phyloP scores from a whole-genome alignment of 2,329 filamentous ascomycete genomes.

The Ustilaginoidea virens region DNA sequence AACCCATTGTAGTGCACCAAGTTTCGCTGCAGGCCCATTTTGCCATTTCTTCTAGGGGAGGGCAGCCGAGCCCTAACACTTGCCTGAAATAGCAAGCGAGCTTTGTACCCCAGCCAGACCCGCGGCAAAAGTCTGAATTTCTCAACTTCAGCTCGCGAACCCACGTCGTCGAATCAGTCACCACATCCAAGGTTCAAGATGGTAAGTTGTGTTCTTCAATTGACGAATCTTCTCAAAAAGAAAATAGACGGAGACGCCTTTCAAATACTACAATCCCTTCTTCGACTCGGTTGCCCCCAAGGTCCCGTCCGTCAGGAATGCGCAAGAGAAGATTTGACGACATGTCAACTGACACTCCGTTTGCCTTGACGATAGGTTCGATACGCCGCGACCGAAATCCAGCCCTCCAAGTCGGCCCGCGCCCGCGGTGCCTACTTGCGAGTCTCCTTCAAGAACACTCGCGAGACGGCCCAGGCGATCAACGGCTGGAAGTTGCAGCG shows the following conservation, averaged over 20 bases:
- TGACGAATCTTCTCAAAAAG: too few relatives aligned
- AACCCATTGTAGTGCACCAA: too few relatives aligned
- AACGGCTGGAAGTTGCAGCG: constrained; percentile 97
- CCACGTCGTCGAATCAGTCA: constrained; percentile 38
- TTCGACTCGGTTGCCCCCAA: too few relatives aligned
- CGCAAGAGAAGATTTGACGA: too few relatives aligned
- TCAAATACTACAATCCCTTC: too few relatives aligned
- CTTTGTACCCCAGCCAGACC: constrained; percentile 18
- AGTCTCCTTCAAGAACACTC: constrained; percentile 99
- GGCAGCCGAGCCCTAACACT: constrained; percentile 26
- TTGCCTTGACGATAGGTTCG: constrained; percentile 50
- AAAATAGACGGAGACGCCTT: too few relatives aligned
- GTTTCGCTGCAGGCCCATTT: too few relatives aligned
- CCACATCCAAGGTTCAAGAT: constrained; percentile 38
- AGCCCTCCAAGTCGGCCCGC: constrained; percentile 85
- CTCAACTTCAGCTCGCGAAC: constrained; percentile 29
- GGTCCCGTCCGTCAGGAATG: constrained; percentile 1
- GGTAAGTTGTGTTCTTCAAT: constrained; percentile 27
- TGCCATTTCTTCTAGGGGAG: constrained; percentile 13
- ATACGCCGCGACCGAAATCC: constrained; percentile 86
- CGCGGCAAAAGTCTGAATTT: constrained; percentile 33
- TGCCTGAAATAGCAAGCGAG: constrained; percentile 28
- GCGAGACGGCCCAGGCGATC: constrained; percentile 98
- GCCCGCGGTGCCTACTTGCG: constrained; percentile 97
- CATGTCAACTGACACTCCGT: background rate